Conservation (phyloP, 805 yeast genomes). For the Sungouiozyma intestinalis region DNA sequence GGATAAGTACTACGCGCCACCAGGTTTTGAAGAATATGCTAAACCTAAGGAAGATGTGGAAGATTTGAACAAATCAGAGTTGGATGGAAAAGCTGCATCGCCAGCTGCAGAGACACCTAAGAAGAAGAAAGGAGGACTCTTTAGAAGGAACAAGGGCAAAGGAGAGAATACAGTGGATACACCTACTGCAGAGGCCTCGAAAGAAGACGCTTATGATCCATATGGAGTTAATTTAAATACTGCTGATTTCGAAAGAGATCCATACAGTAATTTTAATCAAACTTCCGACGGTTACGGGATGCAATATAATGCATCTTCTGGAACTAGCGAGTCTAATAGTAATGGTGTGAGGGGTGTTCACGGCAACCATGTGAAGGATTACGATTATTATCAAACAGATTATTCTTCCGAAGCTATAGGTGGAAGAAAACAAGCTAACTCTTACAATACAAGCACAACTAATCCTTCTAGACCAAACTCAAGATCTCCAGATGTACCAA, state of each 20-base stretch:
- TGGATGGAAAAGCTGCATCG: slow-evolving; percentile 1
- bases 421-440: neutral
- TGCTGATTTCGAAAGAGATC: neutral
- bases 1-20: slow-evolving; percentile 31
- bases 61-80: slow-evolving; percentile 4
- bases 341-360: neutral
- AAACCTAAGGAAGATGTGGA: slow-evolving; percentile 4
- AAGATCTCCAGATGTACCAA: neutral
- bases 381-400: neutral
- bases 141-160: slow-evolving; percentile 6
- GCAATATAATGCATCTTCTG: neutral
- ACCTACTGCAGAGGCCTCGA: neutral
- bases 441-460: neutral
- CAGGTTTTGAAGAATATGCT: slow-evolving; percentile 29
- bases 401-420: neutral
- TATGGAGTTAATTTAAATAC: slow-evolving; percentile 6
- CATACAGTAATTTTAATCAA: neutral
- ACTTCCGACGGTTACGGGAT: neutral
- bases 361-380: neutral
- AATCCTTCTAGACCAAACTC: neutral
- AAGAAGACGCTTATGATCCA: slow-evolving; percentile 6
- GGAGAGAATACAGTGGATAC: neutral
- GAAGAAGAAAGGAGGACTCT: slow-evolving; percentile 8
- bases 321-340: neutral
- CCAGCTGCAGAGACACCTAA: slow-evolving; percentile 2